Base-by-base conservation (phyloP, 306 rosid genomes). In the Cicer judaicum region DNA sequence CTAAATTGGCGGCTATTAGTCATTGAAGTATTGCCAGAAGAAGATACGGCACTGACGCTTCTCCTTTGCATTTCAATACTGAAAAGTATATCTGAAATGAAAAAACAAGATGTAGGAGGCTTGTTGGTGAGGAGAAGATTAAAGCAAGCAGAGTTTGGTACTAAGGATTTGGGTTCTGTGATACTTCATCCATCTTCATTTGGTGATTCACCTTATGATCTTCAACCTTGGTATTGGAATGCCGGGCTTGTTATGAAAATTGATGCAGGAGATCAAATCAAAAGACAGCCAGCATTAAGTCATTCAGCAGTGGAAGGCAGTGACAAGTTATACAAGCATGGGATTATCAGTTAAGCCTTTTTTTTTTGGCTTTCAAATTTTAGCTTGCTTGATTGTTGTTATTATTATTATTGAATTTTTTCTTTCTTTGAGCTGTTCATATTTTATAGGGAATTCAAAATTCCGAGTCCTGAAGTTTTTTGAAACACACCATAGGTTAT, bases 181-280 rank as follows among this genome's bases (percentile, higher is more conserved):
- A 81, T 79, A 60, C 89, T 89, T 46, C 75, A 94, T 84, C 93
- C 97, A 82, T 87, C 84, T 73, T 80, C 89, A 5, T 63, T 82
- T 4, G 59, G 59, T 67, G 84, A 82, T 61, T 91, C 92, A 12
- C 87, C 92, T 40, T 65, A 87, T 84, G 77, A 29, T 29, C 36
- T 92, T 79, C 82, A 88, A 82, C 99, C 98, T 59, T 92, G 97
- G 99, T 80, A 86, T 70, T 81, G 90, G 89, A 85, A 88, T 76
- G 89, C 87, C 9, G 77, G 74, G 47, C 67, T 87, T 52, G 84
- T 86, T 12, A 77, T 87, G 82, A 78, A 76, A 64, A 78, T 66
- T 18, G 89, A 86, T 73, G 75, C 73, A 15, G 79, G 76, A 4
- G 84, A 78, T 66, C 80, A 80, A 48, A 74, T 73, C 11, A 81